These are phyloP conservation scores for Phytophthora idaei DNA, from an alignment of 352 stramenopile genomes.

Conservation along the genomic window DNA sequence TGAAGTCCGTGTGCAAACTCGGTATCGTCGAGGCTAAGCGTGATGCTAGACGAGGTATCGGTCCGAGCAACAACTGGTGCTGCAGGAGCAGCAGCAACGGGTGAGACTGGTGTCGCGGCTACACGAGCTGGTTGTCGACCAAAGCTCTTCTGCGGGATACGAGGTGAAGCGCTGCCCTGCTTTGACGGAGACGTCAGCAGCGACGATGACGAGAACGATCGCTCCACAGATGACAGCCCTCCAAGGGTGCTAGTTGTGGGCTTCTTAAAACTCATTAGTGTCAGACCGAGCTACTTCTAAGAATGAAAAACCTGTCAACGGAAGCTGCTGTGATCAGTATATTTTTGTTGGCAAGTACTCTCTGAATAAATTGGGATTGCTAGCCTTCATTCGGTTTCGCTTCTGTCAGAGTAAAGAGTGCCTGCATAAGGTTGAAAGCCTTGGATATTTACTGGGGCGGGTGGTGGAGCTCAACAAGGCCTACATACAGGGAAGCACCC, in stretches of 20 bases:
- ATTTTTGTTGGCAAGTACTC: constrained; percentile 14
- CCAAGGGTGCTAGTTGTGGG: constrained; percentile 2
- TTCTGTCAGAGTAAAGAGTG: not conserved
- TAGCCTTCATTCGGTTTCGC: constrained; percentile 31
- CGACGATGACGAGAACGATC: constrained; percentile 26
- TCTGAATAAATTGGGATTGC: constrained; percentile 27
- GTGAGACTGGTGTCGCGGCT: constrained; percentile 11
- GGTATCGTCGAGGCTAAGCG: constrained; percentile 6
- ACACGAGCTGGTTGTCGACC: constrained; percentile 21
- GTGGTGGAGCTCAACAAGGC: constrained; percentile 69
- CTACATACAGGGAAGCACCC: constrained; percentile 67
- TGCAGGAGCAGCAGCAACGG: not conserved
- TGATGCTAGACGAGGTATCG: not conserved
- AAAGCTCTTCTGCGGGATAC: constrained; percentile 29
- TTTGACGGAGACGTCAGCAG: constrained; percentile 16
- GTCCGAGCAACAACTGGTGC: not conserved
- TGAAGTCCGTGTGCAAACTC: not conserved
- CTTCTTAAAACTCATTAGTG: constrained; percentile 7
- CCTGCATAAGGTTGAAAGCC: not conserved
- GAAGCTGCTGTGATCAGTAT: constrained; percentile 10
- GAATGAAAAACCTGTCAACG: not conserved
- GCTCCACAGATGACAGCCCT: constrained; percentile 9
- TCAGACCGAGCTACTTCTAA: not conserved
- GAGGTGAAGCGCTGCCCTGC: constrained; percentile 7
- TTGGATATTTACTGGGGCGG: constrained; percentile 39